These are phyloP conservation scores for Pseudocercospora fuligena DNA, from an alignment of 2,329 filamentous ascomycete genomes.

Conservation along the genomic window DNA sequence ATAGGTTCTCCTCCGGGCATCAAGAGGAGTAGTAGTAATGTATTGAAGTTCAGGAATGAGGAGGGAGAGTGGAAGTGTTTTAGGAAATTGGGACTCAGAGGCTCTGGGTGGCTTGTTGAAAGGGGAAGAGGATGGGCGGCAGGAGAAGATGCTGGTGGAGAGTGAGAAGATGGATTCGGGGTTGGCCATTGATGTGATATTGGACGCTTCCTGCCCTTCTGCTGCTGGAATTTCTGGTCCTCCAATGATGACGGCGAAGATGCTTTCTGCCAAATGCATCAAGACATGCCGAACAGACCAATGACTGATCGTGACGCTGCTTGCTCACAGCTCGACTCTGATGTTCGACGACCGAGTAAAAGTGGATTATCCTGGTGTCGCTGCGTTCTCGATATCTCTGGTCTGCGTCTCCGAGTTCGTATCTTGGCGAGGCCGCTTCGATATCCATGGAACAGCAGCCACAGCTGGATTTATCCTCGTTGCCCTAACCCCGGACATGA, in stretches of 20 bases:
- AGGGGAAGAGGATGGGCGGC: background rate
- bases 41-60: background rate
- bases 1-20: background rate
- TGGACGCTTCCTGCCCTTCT: no score
- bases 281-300: no score
- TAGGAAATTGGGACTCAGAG: background rate
- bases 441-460: background rate
- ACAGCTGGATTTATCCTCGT: background rate
- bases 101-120: background rate
- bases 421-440: background rate
- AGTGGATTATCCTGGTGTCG: background rate
- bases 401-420: background rate
- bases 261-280: no score
- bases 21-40: background rate
- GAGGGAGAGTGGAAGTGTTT: background rate
- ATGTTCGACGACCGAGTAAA: background rate
- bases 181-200: no score
- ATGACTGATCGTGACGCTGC: background rate
- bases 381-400: background rate
- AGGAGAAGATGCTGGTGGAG: background rate
- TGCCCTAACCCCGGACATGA: background rate
- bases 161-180: no score
- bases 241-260: background rate
- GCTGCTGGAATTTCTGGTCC: no score
- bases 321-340: background rate